Evolutionary conservation across 441 rosid genomes (phyloP), one percentile per base, ranked within the genome.

Genomic region (Sinapis alba): DNA sequence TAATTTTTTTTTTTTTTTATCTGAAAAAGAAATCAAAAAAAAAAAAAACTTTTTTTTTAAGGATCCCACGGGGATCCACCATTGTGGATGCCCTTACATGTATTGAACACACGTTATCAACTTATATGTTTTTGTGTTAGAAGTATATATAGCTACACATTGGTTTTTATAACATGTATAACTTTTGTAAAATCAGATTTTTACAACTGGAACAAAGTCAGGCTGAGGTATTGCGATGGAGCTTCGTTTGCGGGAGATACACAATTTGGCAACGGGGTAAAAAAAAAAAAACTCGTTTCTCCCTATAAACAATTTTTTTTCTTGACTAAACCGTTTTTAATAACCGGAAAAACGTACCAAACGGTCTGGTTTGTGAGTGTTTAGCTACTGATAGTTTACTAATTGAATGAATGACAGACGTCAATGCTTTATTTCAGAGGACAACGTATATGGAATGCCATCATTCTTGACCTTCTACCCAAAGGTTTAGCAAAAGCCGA

Each of bases 341-440:
- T 11, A 71, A 71, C 77, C 69, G 60, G 65, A 7, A 23, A 21
- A 50, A 19, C 4, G 18, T 71, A 71, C 75, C 68, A 21, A 5
- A 20, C 15, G 53, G 12, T 16, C 12, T 41, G 18, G 8, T 58
- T 30, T 26, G 7, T 15, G 61, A 58, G 62, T 58, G 62, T 26
- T 58, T 58, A 58, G 0, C 0, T 58, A 58, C 74, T 81, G 60
- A 67, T 53, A 30, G 6, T 41, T 38, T 1, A 56, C 72, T 7
- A 16, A 58, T 70, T 50, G 9, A 72, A 77, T 67, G 74, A 76
- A 73, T 72, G 83, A 83, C 97, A 95, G 99, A 87, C 89, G 53
- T 89, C 97, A 57, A 54, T 86, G 66, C 90, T 94, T 73, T 88
- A 92, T 82, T 94, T 94, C 85, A 90, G 90, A 86, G 99, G 99